A percentile compares a stretch with the other conserved stretches of the same genome.
phyloP scores from a whole-genome alignment of 176 grass and related monocot species.

The Themeda triandra region DNA sequence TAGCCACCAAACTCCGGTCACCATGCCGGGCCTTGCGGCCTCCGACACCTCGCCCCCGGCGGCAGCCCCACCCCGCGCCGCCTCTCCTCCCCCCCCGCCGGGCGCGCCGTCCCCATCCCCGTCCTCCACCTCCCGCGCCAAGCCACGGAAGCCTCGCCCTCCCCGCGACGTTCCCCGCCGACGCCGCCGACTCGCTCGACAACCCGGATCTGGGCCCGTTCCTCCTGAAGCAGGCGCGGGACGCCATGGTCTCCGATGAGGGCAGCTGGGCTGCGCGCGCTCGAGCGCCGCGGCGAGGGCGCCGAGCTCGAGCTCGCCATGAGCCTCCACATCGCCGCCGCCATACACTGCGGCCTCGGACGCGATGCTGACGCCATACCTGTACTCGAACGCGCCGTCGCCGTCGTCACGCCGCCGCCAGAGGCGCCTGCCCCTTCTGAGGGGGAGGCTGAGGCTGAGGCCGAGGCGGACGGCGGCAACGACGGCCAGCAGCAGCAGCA shows the following conservation, averaged over 20 bases:
- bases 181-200: constrained; percentile 65
- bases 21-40: constrained; percentile 48
- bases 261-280: constrained; percentile 73
- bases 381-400: constrained; percentile 83
- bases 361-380: constrained; percentile 79
- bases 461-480: not conserved
- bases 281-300: too few relatives aligned
- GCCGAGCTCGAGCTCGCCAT: constrained; percentile 95
- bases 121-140: constrained; percentile 39
- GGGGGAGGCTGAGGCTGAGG: not conserved
- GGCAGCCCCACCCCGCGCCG: constrained; percentile 37
- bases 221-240: constrained; percentile 86
- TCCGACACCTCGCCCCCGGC: constrained; percentile 31
- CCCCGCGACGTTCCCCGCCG: not conserved
- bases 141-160: constrained; percentile 21
- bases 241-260: constrained; percentile 76
- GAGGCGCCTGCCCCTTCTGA: not conserved
- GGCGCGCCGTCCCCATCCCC: constrained; percentile 48
- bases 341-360: constrained; percentile 82
- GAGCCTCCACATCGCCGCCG: constrained; percentile 94
- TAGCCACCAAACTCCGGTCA: not conserved
- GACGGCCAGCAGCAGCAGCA: not conserved
- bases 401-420: constrained; percentile 38
- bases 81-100: constrained; percentile 50
- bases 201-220: constrained; percentile 99